Conservation (phyloP, 495 filamentous ascomycete genomes). For the Penicillium subrubescens region DNA sequence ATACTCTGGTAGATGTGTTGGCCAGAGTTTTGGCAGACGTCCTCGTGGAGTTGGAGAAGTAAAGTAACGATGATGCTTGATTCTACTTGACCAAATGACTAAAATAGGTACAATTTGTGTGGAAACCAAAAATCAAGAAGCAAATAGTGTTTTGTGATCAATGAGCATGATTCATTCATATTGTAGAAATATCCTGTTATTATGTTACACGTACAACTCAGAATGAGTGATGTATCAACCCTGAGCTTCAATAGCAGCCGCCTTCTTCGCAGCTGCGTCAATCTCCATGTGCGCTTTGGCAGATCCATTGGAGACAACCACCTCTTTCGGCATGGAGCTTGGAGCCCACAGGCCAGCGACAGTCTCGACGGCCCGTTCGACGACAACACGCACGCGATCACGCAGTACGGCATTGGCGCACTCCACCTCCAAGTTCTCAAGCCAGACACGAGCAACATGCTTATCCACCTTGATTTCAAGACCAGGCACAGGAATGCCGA, state of each 20-base stretch:
- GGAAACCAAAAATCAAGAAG: background rate
- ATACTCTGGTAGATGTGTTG: slow-evolving; percentile 55
- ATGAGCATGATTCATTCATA: slow-evolving; percentile 13
- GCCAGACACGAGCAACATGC: slow-evolving; percentile 83
- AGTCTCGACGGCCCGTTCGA: slow-evolving; percentile 90
- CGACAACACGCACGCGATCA: slow-evolving; percentile 82
- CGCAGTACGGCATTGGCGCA: slow-evolving; percentile 70
- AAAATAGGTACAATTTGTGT: slow-evolving; percentile 8
- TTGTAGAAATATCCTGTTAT: slow-evolving; percentile 19
- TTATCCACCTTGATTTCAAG: slow-evolving; percentile 86
- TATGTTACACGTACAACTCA: slow-evolving; percentile 19
- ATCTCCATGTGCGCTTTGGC: slow-evolving; percentile 13
- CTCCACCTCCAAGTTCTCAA: slow-evolving; percentile 89
- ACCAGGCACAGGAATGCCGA: slow-evolving; percentile 88
- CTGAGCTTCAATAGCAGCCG: slow-evolving; percentile 31
- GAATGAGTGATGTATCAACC: slow-evolving; percentile 17
- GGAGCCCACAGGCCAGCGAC: slow-evolving; percentile 72
- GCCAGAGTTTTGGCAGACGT: slow-evolving; percentile 37
- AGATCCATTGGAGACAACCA: slow-evolving; percentile 25
- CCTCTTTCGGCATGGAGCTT: slow-evolving; percentile 27
- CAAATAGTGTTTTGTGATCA: background rate
- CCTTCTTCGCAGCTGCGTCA: slow-evolving; percentile 21
- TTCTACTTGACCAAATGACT: background rate
- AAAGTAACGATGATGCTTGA: background rate
- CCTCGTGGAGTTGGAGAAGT: slow-evolving; percentile 27